Conservation (phyloP, 176 grass and related monocot genomes). For the Hsuehochloa calcarea region DNA sequence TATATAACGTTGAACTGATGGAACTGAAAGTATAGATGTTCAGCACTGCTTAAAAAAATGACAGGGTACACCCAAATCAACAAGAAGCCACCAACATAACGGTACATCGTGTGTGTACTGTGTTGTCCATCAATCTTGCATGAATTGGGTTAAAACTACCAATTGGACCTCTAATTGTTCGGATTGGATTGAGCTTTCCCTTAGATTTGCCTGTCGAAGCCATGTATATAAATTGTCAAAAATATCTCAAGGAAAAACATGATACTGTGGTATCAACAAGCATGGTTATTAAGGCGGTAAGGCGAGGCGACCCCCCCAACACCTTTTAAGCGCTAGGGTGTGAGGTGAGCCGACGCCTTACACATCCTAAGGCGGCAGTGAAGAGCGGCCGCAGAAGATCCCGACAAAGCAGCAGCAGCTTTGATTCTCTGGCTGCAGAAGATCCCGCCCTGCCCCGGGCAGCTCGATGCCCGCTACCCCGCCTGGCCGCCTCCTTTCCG, state of each 20-base stretch:
- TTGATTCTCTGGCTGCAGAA: too few species aligned
- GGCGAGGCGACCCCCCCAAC: too few species aligned
- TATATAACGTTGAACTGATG: neutral
- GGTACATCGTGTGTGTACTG: neutral
- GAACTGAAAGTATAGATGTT: neutral
- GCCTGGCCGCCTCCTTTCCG: too few species aligned
- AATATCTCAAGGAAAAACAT: neutral
- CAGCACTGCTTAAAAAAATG: neutral
- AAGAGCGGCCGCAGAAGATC: too few species aligned
- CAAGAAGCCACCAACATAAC: neutral
- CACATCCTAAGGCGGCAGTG: rapidly evolving
- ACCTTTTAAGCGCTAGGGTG: rapidly evolving
- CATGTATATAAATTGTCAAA: neutral
- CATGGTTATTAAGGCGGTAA: too few species aligned
- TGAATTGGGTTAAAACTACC: neutral
- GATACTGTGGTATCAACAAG: neutral
- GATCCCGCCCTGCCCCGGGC: too few species aligned
- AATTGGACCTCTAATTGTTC: neutral
- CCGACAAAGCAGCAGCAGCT: too few species aligned
- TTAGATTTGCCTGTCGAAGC: too few species aligned
- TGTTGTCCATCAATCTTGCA: neutral
- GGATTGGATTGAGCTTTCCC: too few species aligned
- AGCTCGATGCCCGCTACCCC: too few species aligned
- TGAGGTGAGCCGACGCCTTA: too few species aligned
- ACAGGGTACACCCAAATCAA: neutral